Evolutionary conservation across 768 basidiomycete species (phyloP), one percentile per base, ranked within the genome.

Genomic region (Trametes maxima): DNA sequence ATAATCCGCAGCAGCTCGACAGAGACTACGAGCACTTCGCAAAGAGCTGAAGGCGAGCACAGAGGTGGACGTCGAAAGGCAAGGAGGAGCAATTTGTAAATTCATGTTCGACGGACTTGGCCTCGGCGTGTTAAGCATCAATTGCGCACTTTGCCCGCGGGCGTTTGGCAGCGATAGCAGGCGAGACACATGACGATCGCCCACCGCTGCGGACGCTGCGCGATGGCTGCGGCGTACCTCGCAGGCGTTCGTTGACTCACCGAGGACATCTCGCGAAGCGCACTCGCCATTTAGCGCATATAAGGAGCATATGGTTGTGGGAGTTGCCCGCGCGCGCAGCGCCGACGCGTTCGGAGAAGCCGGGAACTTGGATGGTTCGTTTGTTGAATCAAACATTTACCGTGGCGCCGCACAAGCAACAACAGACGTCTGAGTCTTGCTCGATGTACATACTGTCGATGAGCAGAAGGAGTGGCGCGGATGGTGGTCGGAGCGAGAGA

Each of bases 201-300:
- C 28, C 33, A 35, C n/a, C 22, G 28, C 49, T 57, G 58, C 58
- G 58, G 50, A 43, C 40, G 49, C 55, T 51, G 56, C 55, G 56
- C 48, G 45, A 45, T 39, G 40, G 60, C 60, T 60, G 59, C 53
- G 59, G 51, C 59, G 39, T 43, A 24, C 48, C 54, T 40, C 24
- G 7, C 5, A 50, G 40, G 49, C 46, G 54, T 54, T 36, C 39
- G 35, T 22, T 5, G 22, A 52, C 13, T 40, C 36, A 19, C 36
- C 19, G 36, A 21, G 36, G 36, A 13, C 6, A 5, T 33, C 17
- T 35, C 28, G 44, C 17, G 19, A 19, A 25, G 12, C 33, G 21
- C 19, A 7, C 17, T 17, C 33, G 17, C 48, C 13, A 53, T 14
- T 7, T 36, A 13, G 53, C 17, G 52, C 21, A 33, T 53, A 22